Percentiles rank a stretch among this genome's conserved stretches.
Evolutionary conservation across 2,329 filamentous ascomycete species (phyloP).

Genomic region (Neofusicoccum umdonicola): DNA sequence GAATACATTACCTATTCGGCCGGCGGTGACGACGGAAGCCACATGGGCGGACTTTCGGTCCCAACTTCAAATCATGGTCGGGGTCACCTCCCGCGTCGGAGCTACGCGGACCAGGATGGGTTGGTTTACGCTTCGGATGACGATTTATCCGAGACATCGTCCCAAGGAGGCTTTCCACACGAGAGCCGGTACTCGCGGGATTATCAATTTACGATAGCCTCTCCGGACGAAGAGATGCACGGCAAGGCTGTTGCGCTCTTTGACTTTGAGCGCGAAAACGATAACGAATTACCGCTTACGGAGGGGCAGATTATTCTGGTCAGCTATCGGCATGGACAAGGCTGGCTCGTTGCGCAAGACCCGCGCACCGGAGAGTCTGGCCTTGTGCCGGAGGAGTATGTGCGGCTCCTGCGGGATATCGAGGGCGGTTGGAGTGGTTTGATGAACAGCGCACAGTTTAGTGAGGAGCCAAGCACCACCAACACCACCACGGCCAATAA

Average conservation of each 20-base stretch:
- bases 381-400: conserved; percentile 93
- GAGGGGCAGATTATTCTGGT: conserved; percentile 97
- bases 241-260: conserved; percentile 94
- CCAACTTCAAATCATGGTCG: conserved; percentile 47
- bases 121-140: conserved; percentile 43
- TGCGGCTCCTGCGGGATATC: conserved; percentile 86
- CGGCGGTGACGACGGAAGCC: conserved; percentile 22
- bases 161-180: conserved; percentile 50
- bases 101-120: conserved; percentile 38
- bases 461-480: not conserved
- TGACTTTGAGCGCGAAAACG: conserved; percentile 91
- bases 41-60: not conserved
- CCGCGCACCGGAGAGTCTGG: conserved; percentile 92
- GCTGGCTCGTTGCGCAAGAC: conserved; percentile 96
- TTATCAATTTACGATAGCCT: conserved; percentile 93
- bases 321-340: conserved; percentile 91
- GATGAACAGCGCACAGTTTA: conserved; percentile 30
- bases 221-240: conserved; percentile 95
- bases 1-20: conserved; percentile 71
- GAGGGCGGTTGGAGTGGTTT: conserved; percentile 70
- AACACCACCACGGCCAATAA: not conserved
- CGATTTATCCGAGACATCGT: conserved; percentile 27
- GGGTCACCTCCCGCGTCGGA: conserved; percentile 43
- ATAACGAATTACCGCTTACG: conserved; percentile 88
- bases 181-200: conserved; percentile 83